Conservation (phyloP, 1,284 basidiomycete genomes). For the Cystobasidium sp. region DNA sequence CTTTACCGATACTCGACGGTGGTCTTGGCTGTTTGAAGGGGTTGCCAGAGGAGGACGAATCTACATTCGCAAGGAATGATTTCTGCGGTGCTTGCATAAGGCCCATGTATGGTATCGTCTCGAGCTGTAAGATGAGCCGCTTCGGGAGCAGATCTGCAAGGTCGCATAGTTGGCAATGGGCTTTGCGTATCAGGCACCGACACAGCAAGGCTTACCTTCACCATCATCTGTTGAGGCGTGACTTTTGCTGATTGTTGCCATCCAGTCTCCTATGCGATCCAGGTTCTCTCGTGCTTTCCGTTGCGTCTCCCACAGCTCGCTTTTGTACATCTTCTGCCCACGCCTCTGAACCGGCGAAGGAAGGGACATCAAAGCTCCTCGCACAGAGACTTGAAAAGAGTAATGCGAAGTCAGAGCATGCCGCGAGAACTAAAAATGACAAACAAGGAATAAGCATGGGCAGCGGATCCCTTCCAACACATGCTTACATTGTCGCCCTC, state of each 20-base stretch:
- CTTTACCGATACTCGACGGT: neutral
- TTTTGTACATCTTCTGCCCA: constrained; percentile 71
- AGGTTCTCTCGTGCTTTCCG: constrained; percentile 56
- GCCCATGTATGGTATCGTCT: constrained; percentile 34
- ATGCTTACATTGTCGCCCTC: constrained; percentile 69
- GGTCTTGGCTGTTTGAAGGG: constrained; percentile 4
- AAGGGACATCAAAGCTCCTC: constrained; percentile 78
- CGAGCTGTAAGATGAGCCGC: constrained; percentile 20
- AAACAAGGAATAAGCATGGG: neutral
- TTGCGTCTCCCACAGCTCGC: constrained; percentile 60
- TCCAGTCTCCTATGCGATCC: constrained; percentile 54
- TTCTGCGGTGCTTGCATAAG: constrained; percentile 41
- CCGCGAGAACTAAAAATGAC: constrained; percentile 42
- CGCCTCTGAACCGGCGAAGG: constrained; percentile 80
- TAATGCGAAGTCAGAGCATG: constrained; percentile 59
- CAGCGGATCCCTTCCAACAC: neutral
- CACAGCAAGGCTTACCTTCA: constrained; percentile 8
- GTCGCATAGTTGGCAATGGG: neutral
- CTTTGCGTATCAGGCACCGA: neutral
- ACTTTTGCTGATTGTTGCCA: constrained; percentile 39
- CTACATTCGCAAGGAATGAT: constrained; percentile 3
- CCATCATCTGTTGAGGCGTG: constrained; percentile 21
- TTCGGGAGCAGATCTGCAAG: constrained; percentile 22
- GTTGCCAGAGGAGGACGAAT: neutral
- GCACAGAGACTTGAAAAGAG: constrained; percentile 76